Evolutionary conservation across 805 yeast genomes (phyloP), one percentile per base, ranked within the genome.

Genomic region (Maudiozyma serrabonitensis): DNA sequence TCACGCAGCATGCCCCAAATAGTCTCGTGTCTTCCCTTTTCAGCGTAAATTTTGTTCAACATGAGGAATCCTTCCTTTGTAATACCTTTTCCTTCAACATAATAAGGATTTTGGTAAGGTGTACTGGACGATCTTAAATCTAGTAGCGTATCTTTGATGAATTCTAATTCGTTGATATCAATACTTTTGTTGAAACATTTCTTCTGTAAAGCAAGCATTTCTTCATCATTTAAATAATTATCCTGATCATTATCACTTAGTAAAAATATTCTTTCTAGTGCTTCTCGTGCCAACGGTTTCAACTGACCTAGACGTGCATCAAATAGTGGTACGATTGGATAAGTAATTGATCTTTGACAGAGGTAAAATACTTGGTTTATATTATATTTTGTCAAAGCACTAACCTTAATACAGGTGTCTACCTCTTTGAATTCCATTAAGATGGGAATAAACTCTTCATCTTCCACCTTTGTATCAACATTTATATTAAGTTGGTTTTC

Each of bases 21-120:
- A 0, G 98, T 93, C 63, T 93, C 99, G 64, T 93, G 98, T 32
- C 98, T 72, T 0, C 99, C 99, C 37, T 79, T 79, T 56, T 88
- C 95, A 1, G 95, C 95, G 63, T 85, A 93, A 25, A 87, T 67
- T 60, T 83, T 85, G 66, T 87, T 89, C 47, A 93, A 69, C 0
- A 80, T 69, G 2, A 93, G 67, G 59, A 93, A 93, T 0, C 95
- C 98, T 43, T 77, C 79, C 46, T 74, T 76, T 0, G 87, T 77
- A 2, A 91, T 70, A 0, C 95, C 95, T 45, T 64, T 68, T 0
- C 60, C 68, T 1, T 62, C 56, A 23, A 62, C 64, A 55, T 73
- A 61, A 47, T 69, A 62, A 53, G 50, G 3, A 46, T 7, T 1
- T 70, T 57, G 1, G 71, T 64, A 32, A 61, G 57, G 50, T 2